A percentile compares a stretch with the other conserved stretches of the same genome.
These are phyloP conservation scores for Epichloe bromicola DNA, from an alignment of 2,329 filamentous ascomycete species.

Conservation along the genomic window DNA sequence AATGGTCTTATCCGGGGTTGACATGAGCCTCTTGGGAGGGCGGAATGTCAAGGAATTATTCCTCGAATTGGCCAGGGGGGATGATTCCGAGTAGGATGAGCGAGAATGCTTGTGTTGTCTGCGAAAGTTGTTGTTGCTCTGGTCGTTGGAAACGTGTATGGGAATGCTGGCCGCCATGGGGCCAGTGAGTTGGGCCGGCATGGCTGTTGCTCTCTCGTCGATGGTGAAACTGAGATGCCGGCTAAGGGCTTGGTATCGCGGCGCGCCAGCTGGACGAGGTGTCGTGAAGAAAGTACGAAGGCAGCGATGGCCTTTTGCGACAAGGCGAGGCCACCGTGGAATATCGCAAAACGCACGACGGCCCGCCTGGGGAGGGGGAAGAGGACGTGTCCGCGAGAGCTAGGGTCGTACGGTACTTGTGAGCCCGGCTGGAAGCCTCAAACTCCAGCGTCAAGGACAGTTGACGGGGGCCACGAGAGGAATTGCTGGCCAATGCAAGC, in stretches of 20 bases:
- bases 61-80: constrained; percentile 37
- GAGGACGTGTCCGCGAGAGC: constrained; percentile 4
- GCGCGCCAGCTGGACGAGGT: neutral
- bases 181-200: constrained; percentile 27
- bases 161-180: constrained; percentile 25
- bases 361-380: constrained; percentile 9
- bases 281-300: neutral
- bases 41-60: constrained; percentile 51
- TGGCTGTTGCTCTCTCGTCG: constrained; percentile 11
- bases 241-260: neutral
- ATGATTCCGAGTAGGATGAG: constrained; percentile 49
- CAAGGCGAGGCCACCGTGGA: constrained; percentile 16
- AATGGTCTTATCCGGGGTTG: constrained; percentile 60
- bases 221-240: neutral
- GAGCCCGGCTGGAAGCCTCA: neutral
- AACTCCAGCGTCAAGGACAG: constrained; percentile 2
- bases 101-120: constrained; percentile 47
- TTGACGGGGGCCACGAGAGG: constrained; percentile 8
- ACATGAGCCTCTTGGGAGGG: constrained; percentile 45
- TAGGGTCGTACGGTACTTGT: constrained; percentile 5
- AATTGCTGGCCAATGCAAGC: constrained; percentile 18
- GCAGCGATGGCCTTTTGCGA: constrained; percentile 8
- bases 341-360: constrained; percentile 8
- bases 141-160: constrained; percentile 24
- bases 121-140: constrained; percentile 20